Base-by-base conservation (phyloP, 345 rosid species). In the Pistacia atlantica region DNA sequence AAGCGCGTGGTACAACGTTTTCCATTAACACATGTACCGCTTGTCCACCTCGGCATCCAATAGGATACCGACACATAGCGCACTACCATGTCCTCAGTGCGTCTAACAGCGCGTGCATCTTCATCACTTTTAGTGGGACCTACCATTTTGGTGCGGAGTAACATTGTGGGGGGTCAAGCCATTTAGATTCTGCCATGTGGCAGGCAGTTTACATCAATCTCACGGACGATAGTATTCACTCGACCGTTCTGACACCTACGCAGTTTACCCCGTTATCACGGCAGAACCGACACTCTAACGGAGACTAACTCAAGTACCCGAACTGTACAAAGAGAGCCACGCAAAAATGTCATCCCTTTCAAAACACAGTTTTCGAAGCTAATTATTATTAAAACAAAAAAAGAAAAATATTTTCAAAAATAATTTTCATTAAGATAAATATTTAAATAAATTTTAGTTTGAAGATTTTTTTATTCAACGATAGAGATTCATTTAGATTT, bases 281-380 rank as follows among this genome's bases (percentile, higher is more conserved):
- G 77, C 48, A 46, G 73, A 72, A 83, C 84, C 82, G 89, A 86
- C 87, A 86, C 67, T 59, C 45, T 7, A 67, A 63, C 82, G 74
- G 78, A 51, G 57, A 48, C 72, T 61, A 16, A 5, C 9, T 61
- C 25, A 58, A 20, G 59, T 12, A 20, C 37, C n/a, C 69, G 14
- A 48, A 45, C 55, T 4, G 31, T 16, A 38, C 31, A 31, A 56
- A 10, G 38, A 7, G 42, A 10, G 72, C 67, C 67, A 61, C 71
- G 72, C 70, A 66, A 46, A 73, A 59, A 49, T 73, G 59, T 31
- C 74, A 13, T 51, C 69, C 22, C n/a, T 68, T 37, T 73, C 66
- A 31, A 18, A 22, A 20, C 17, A 2, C 2, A 63, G 33, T 61
- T 60, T 60, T 12, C 3, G 20, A 62, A 48, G 18, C 17, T 0